A percentile compares a stretch with the other conserved stretches of the same genome.
Conservation (phyloP, 805 yeast species). For the Torulaspora indica region DNA sequence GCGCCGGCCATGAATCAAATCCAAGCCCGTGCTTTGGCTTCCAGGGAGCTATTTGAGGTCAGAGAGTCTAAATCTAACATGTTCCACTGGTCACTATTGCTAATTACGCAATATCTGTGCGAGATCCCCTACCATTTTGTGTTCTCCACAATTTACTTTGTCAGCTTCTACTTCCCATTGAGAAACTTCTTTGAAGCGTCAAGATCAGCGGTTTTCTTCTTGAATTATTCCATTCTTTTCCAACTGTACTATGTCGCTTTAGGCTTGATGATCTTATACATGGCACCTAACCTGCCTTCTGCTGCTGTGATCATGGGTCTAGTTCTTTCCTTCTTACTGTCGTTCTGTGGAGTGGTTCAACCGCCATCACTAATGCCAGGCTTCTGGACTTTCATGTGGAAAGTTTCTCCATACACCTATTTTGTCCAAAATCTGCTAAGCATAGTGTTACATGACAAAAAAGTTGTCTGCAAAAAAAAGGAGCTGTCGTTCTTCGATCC, state of each 20-base stretch:
- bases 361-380: slow-evolving; percentile 58
- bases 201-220: slow-evolving; percentile 46
- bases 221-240: slow-evolving; percentile 43
- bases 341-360: slow-evolving; percentile 69
- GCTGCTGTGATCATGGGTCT: slow-evolving; percentile 58
- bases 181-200: slow-evolving; percentile 40
- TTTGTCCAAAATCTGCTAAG: slow-evolving; percentile 54
- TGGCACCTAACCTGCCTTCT: slow-evolving; percentile 61
- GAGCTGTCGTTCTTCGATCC: slow-evolving; percentile 53
- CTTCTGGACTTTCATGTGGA: slow-evolving; percentile 83
- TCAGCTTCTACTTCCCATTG: slow-evolving; percentile 50
- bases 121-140: slow-evolving; percentile 59
- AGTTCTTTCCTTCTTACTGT: slow-evolving; percentile 51
- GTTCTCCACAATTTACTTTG: slow-evolving; percentile 48
- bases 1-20: slow-evolving; percentile 58
- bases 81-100: slow-evolving; percentile 62
- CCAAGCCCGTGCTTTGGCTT: slow-evolving; percentile 52
- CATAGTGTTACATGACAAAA: slow-evolving; percentile 45
- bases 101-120: slow-evolving; percentile 48
- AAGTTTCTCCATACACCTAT: slow-evolving; percentile 68
- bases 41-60: slow-evolving; percentile 62
- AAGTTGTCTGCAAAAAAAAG: slow-evolving; percentile 44
- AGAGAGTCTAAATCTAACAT: slow-evolving; percentile 69
- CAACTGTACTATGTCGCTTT: slow-evolving; percentile 45
- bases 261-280: slow-evolving; percentile 50